These are phyloP conservation scores for Fusarium caatingaense DNA, from an alignment of 2,329 filamentous ascomycete genomes.

Conservation along the genomic window DNA sequence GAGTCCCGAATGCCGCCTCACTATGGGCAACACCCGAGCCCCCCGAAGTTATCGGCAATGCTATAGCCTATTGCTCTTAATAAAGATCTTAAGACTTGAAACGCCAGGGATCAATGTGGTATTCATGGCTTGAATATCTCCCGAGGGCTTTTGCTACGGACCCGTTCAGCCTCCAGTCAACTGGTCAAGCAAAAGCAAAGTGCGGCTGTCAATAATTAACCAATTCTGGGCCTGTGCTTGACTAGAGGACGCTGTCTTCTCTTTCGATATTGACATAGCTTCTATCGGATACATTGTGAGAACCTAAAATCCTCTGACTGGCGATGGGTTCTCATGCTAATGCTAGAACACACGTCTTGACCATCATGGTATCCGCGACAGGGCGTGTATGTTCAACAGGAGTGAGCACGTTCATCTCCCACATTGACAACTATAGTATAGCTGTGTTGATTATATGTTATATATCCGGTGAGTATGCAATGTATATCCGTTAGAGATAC, in stretches of 20 bases:
- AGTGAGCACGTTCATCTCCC: neutral
- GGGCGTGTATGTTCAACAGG: neutral
- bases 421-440: neutral
- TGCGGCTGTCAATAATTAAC: neutral
- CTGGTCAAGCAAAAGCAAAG: slow-evolving; percentile 1
- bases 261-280: neutral
- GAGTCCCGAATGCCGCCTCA: slow-evolving; percentile 20
- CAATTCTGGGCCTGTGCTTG: slow-evolving; percentile 11
- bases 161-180: neutral
- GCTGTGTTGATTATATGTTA: neutral
- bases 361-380: neutral
- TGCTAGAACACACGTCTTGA: neutral
- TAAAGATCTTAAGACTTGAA: slow-evolving; percentile 27
- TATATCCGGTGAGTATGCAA: neutral
- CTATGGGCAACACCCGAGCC: slow-evolving; percentile 17
- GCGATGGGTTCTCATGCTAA: neutral
- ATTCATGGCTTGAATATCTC: neutral
- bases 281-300: neutral
- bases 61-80: slow-evolving; percentile 36
- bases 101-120: slow-evolving; percentile 21
- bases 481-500: slow-evolving; percentile 1
- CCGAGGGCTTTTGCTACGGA: neutral
- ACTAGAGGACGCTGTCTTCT: slow-evolving; percentile 1
- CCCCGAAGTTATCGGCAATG: slow-evolving; percentile 33
- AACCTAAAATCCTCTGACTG: neutral